These are phyloP conservation scores for Lactifluus piperatus DNA, from an alignment of 768 basidiomycete species.

Conservation along the genomic window DNA sequence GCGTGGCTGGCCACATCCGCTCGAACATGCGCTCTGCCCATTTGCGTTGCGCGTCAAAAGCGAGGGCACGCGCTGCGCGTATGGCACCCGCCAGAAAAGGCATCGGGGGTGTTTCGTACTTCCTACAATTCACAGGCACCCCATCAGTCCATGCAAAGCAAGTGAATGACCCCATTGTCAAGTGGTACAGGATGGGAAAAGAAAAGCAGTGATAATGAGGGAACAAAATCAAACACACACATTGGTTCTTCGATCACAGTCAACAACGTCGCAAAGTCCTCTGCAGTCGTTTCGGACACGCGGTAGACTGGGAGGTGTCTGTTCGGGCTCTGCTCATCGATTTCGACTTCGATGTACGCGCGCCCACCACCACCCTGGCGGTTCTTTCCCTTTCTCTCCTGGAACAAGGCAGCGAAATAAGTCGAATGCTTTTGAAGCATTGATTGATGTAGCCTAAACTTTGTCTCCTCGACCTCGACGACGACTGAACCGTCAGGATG, in stretches of 20 bases:
- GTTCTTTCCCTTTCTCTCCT: background rate
- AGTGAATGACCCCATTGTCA: too few species aligned
- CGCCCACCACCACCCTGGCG: background rate
- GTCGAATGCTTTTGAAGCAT: slow-evolving; percentile 26
- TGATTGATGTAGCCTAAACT: slow-evolving; percentile 32
- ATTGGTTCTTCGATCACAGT: too few species aligned
- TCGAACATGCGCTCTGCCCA: slow-evolving; percentile 27
- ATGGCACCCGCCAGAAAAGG: slow-evolving; percentile 27
- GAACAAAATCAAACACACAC: too few species aligned
- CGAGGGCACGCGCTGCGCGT: slow-evolving; percentile 30
- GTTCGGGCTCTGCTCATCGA: background rate
- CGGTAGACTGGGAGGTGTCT: slow-evolving; percentile 20
- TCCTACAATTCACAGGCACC: slow-evolving; percentile 16
- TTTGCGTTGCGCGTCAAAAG: slow-evolving; percentile 25
- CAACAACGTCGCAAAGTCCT: slow-evolving; percentile 29
- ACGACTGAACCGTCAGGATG: slow-evolving; percentile 30
- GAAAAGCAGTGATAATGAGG: too few species aligned
- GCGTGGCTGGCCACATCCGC: slow-evolving; percentile 26
- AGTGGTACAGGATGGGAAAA: too few species aligned
- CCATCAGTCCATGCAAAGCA: too few species aligned
- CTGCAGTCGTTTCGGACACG: slow-evolving; percentile 22
- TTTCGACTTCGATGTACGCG: slow-evolving; percentile 1
- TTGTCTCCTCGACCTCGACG: slow-evolving; percentile 28
- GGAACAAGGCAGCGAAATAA: slow-evolving; percentile 28
- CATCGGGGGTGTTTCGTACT: slow-evolving; percentile 27